Evolutionary conservation across 2,329 filamentous ascomycete genomes (phyloP).

Genomic region (Ascochyta lentis): DNA sequence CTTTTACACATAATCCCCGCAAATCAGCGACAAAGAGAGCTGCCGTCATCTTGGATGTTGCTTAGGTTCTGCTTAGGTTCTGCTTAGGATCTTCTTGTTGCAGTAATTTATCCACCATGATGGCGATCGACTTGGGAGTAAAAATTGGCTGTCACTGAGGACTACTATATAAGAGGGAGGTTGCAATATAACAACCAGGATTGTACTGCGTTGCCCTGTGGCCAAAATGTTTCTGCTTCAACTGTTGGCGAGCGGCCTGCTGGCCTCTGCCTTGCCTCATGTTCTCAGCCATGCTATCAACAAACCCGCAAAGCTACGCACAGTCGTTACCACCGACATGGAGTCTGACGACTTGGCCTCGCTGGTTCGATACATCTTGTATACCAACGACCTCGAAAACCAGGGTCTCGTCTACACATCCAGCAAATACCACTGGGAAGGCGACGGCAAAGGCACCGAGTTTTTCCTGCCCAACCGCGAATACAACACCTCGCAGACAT

Average conservation of each 20-base stretch:
- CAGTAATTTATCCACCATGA: too few species aligned
- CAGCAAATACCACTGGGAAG: slow-evolving; percentile 22
- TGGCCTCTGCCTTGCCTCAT: neutral
- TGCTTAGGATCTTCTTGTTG: too few species aligned
- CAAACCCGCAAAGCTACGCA: slow-evolving; percentile 9
- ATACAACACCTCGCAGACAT: slow-evolving; percentile 22
- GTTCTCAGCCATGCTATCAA: neutral
- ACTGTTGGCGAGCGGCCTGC: neutral
- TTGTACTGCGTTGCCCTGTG: too few species aligned
- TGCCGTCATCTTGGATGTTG: too few species aligned
- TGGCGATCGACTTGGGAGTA: too few species aligned
- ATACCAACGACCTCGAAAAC: slow-evolving; percentile 20
- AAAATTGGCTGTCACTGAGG: too few species aligned
- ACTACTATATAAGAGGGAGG: too few species aligned
- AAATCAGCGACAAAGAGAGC: too few species aligned
- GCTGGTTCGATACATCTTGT: slow-evolving; percentile 18
- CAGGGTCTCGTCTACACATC: slow-evolving; percentile 20
- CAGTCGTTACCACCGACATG: slow-evolving; percentile 21
- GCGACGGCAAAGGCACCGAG: slow-evolving; percentile 14
- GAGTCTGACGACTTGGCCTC: slow-evolving; percentile 21
- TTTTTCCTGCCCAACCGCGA: slow-evolving; percentile 19
- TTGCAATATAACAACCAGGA: too few species aligned
- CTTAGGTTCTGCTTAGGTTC: too few species aligned
- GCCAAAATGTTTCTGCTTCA: too few species aligned
- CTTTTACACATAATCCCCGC: too few species aligned